Conservation (phyloP, 1,284 basidiomycete species). For the Pisolithus thermaeus region DNA sequence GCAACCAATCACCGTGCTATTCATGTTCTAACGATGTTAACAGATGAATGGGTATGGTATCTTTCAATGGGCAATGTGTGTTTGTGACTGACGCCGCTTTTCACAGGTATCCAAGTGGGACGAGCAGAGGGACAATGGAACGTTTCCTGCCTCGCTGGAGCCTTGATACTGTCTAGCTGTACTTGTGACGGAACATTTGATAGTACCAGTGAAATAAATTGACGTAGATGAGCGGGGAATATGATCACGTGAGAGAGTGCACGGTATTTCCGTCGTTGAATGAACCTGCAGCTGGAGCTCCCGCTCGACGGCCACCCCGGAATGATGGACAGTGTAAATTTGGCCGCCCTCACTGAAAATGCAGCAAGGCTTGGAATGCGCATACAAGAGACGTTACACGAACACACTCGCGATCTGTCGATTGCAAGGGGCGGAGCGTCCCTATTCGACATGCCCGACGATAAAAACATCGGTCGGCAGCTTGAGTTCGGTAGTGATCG, state of each 20-base stretch:
- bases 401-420: constrained; percentile 68
- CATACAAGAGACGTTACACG: constrained; percentile 72
- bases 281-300: too few species aligned
- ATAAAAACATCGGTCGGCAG: constrained; percentile 78
- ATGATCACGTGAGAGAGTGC: too few species aligned
- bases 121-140: constrained; percentile 87
- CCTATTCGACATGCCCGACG: constrained; percentile 64
- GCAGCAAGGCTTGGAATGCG: constrained; percentile 73
- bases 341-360: constrained; percentile 72
- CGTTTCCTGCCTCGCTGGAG: constrained; percentile 88
- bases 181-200: background rate
- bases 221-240: too few species aligned
- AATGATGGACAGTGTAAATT: constrained; percentile 41
- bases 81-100: constrained; percentile 8
- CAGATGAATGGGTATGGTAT: constrained; percentile 78
- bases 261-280: too few species aligned
- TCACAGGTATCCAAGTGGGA: constrained; percentile 79
- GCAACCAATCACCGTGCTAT: constrained; percentile 3
- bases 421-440: constrained; percentile 50
- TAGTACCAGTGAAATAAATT: background rate
- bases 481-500: constrained; percentile 82
- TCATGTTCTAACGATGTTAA: constrained; percentile 11
- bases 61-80: background rate
- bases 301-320: background rate
- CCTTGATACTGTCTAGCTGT: constrained; percentile 40